Percentiles rank a stretch among this genome's conserved stretches.
Conservation (phyloP, 1,139 yeast genomes). For the Sugiyamaella pinicola region DNA sequence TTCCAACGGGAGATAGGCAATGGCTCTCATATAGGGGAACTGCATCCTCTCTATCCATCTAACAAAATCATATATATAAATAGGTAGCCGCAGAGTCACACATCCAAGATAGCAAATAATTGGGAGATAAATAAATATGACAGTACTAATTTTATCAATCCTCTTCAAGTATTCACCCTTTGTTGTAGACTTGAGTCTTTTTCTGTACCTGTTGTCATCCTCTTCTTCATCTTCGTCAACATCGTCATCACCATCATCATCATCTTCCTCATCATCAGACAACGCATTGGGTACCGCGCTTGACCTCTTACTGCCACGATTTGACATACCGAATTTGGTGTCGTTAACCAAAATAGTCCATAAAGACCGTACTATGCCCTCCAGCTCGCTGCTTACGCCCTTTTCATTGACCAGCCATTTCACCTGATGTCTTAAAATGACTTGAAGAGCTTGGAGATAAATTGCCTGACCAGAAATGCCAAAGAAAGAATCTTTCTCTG, state of each 20-base stretch:
- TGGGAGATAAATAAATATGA: slow-evolving; percentile 26
- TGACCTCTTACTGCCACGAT: slow-evolving; percentile 21
- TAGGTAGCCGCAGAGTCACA: slow-evolving; percentile 34
- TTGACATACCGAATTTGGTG: slow-evolving; percentile 29
- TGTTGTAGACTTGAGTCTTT: too few relatives aligned
- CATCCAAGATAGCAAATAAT: slow-evolving; percentile 38
- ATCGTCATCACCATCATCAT: slow-evolving; percentile 11
- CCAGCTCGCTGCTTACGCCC: slow-evolving; percentile 45
- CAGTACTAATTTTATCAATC: too few relatives aligned
- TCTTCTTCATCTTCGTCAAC: slow-evolving; percentile 11
- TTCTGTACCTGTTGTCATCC: too few relatives aligned
- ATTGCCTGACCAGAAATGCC: slow-evolving; percentile 58
- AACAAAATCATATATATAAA: slow-evolving; percentile 37
- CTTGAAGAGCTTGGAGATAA: slow-evolving; percentile 57
- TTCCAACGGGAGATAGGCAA: slow-evolving; percentile 29
- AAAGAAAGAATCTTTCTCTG: slow-evolving; percentile 41
- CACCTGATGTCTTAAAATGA: slow-evolving; percentile 54
- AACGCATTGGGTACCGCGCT: slow-evolving; percentile 21
- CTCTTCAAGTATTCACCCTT: too few relatives aligned
- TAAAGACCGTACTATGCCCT: slow-evolving; percentile 50
- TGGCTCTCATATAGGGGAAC: slow-evolving; percentile 37
- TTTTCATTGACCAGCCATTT: slow-evolving; percentile 43
- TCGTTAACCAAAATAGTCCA: slow-evolving; percentile 52
- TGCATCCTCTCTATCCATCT: slow-evolving; percentile 38
- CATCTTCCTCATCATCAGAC: slow-evolving; percentile 14